These are phyloP conservation scores for Lotus japonicus DNA, from an alignment of 306 rosid genomes.

Conservation along the genomic window DNA sequence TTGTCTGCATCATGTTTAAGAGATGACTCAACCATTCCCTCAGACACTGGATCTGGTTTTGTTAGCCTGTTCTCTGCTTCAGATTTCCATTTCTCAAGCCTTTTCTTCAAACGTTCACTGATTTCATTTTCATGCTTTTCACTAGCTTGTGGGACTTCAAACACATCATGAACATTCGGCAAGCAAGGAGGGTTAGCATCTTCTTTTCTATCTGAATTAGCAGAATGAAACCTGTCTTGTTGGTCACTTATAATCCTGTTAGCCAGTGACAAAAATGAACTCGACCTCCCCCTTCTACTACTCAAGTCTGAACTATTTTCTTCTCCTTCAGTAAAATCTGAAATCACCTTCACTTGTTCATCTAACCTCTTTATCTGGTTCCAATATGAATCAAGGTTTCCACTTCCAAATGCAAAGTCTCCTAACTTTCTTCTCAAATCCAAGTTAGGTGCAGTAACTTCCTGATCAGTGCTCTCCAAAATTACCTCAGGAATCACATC, in stretches of 20 bases:
- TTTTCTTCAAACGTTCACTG: slow-evolving; percentile 6
- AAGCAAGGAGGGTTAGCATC: slow-evolving; percentile 19
- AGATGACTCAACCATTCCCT: slow-evolving; percentile 18
- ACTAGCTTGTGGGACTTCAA: slow-evolving; percentile 48
- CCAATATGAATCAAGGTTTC: slow-evolving; percentile 41
- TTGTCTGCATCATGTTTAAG: slow-evolving; percentile 20
- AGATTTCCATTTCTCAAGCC: slow-evolving; percentile 17
- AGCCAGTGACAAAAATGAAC: slow-evolving; percentile 32
- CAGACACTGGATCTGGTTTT: slow-evolving; percentile 31
- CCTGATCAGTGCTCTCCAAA: slow-evolving; percentile 29
- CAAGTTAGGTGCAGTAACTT: slow-evolving; percentile 22
- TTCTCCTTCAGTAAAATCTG: slow-evolving; percentile 39
- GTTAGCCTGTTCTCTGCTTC: slow-evolving; percentile 30
- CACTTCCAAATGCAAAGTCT: slow-evolving; percentile 10
- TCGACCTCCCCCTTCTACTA: slow-evolving; percentile 22
- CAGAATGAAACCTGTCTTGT: slow-evolving; percentile 15
- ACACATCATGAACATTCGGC: slow-evolving; percentile 56
- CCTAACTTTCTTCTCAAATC: slow-evolving; percentile 27
- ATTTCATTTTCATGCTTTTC: slow-evolving; percentile 12
- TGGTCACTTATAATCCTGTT: slow-evolving; percentile 1
- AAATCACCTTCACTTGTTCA: slow-evolving; percentile 59
- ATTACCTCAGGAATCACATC: slow-evolving; percentile 19
- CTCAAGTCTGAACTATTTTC: slow-evolving; percentile 25
- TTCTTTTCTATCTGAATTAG: slow-evolving; percentile 13
- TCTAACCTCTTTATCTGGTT: slow-evolving; percentile 49